Conservation (phyloP, 345 rosid genomes). For the Rhodomyrtus tomentosa region DNA sequence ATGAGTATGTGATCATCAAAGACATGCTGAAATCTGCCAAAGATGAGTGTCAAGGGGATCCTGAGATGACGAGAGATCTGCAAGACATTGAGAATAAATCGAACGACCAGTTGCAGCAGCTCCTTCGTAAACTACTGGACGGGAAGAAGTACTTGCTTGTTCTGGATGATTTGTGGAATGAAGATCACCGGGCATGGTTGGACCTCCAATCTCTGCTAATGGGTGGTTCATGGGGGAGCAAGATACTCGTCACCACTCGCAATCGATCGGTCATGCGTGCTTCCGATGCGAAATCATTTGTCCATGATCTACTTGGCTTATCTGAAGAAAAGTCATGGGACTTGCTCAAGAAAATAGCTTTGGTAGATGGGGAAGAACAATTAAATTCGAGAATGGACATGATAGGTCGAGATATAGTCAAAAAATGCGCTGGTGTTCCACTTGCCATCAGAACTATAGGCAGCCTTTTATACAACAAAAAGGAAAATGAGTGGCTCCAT, state of each 20-base stretch:
- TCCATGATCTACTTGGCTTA: not conserved
- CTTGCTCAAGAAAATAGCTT: constrained; percentile 6
- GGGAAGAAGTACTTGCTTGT: not conserved
- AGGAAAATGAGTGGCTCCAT: not conserved
- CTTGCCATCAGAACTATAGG: constrained; percentile 7
- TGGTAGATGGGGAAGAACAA: not conserved
- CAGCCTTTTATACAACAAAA: not conserved
- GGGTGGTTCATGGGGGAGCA: constrained; percentile 19
- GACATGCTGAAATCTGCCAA: not conserved
- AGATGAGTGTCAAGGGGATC: constrained; percentile 1
- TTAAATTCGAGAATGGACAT: not conserved
- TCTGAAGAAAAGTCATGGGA: constrained; percentile 4
- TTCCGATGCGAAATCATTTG: not conserved
- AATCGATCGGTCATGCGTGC: not conserved
- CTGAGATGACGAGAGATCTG: not conserved
- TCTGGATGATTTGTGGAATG: not conserved
- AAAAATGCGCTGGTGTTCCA: constrained; percentile 8
- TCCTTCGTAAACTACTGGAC: not conserved
- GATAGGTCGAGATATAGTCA: constrained; percentile 8
- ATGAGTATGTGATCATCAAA: not conserved
- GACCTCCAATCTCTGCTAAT: constrained; percentile 10
- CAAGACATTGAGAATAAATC: not conserved
- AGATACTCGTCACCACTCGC: constrained; percentile 12
- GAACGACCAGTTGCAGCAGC: not conserved
- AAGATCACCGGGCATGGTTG: constrained; percentile 17